phyloP scores from a whole-genome alignment of 208 protist genomes.

The Wallacemonas rigidus region DNA sequence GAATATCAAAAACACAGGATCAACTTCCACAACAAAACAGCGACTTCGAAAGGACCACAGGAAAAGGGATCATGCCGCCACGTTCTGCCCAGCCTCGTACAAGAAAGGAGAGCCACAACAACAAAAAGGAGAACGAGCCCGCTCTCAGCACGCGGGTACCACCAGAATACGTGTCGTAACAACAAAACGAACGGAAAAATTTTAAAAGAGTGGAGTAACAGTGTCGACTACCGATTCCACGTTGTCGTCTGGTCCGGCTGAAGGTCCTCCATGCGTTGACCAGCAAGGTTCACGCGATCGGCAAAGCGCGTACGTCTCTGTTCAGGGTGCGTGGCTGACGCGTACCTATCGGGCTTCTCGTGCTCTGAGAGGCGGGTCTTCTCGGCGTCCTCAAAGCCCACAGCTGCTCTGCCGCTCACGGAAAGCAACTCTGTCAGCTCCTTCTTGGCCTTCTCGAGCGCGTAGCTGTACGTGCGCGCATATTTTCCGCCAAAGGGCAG shows the following conservation, averaged over 20 bases:
- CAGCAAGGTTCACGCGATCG: conserved; percentile 37
- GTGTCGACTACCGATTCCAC: conserved; percentile 47
- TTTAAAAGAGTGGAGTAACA: no score
- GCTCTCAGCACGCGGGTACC: no score
- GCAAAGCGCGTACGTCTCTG: conserved; percentile 78
- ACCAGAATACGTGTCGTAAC: background rate
- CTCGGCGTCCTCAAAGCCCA: conserved; percentile 44
- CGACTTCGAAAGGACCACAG: no score
- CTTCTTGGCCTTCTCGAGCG: conserved; percentile 73
- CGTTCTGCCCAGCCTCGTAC: no score
- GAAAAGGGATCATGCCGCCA: no score
- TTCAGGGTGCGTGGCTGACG: conserved; percentile 84
- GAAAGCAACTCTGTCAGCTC: conserved; percentile 48
- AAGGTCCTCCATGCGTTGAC: conserved; percentile 63
- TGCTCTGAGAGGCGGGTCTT: conserved; percentile 54
- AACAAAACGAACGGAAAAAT: no score
- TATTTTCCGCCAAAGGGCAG: conserved; percentile 85
- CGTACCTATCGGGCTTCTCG: conserved; percentile 70
- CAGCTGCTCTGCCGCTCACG: conserved; percentile 36
- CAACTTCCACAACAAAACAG: background rate
- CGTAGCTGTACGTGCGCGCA: conserved; percentile 83
- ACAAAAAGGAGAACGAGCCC: no score
- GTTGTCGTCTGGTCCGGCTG: conserved; percentile 59
- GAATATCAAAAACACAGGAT: background rate
- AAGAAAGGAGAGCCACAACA: no score